Conservation (phyloP, 306 rosid species). For the Cucumis melo region DNA sequence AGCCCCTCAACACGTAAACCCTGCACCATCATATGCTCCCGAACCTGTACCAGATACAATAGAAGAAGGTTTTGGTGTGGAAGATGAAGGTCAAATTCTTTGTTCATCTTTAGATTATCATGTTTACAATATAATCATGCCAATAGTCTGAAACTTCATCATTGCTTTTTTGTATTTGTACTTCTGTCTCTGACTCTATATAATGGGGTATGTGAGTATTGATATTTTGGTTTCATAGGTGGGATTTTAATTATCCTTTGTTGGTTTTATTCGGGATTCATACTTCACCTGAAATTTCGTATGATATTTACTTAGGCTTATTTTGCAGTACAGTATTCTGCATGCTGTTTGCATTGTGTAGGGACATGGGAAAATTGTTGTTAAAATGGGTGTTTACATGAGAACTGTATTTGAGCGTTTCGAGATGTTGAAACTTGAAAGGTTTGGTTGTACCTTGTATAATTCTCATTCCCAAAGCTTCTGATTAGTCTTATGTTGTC, state of each 20-base stretch:
- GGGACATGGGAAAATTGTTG: background rate
- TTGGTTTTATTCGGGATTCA: background rate
- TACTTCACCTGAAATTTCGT: background rate
- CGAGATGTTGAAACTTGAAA: background rate
- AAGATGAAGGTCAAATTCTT: constrained; percentile 63
- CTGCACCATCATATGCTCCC: constrained; percentile 24
- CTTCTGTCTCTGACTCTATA: background rate
- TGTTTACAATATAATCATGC: background rate
- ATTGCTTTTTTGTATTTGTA: background rate
- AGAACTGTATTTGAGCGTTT: background rate
- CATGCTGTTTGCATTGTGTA: background rate
- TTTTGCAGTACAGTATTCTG: background rate
- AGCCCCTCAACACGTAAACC: constrained; percentile 42
- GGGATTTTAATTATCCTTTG: background rate
- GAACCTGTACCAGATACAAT: constrained; percentile 40
- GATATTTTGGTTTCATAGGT: background rate
- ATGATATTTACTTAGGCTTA: background rate
- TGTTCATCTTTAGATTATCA: background rate
- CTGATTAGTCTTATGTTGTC: background rate
- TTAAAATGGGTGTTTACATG: background rate
- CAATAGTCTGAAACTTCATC: background rate
- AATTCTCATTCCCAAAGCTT: background rate
- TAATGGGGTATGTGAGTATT: background rate
- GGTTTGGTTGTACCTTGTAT: background rate
- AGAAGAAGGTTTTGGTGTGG: constrained; percentile 54